These are phyloP conservation scores for Venturia asperata DNA, from an alignment of 2,329 filamentous ascomycete genomes.

Conservation along the genomic window DNA sequence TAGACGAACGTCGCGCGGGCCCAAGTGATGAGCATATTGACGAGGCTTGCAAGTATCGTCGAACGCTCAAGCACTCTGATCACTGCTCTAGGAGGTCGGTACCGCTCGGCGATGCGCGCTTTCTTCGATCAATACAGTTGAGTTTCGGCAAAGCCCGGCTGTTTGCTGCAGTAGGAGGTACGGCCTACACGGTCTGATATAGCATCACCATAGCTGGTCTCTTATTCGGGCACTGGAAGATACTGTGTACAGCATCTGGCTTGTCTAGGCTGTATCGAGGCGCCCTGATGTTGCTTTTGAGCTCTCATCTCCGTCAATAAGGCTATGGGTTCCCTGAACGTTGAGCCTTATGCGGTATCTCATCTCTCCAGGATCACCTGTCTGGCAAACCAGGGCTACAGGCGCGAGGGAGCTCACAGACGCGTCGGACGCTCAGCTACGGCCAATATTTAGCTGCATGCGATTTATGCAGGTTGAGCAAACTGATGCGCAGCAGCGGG, in stretches of 20 bases:
- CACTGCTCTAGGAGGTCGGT: not conserved
- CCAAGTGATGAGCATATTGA: not conserved
- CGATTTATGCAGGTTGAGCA: slow-evolving; percentile 12
- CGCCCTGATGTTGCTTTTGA: slow-evolving; percentile 5
- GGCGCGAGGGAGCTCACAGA: slow-evolving; percentile 13
- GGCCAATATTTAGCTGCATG: slow-evolving; percentile 17
- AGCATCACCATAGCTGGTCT: not conserved
- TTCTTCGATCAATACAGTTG: not conserved
- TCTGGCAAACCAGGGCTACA: slow-evolving; percentile 2
- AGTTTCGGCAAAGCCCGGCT: slow-evolving; percentile 13
- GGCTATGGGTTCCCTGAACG: not conserved
- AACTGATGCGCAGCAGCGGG: slow-evolving; percentile 12
- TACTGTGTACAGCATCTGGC: no score
- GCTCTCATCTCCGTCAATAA: not conserved
- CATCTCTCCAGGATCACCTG: slow-evolving; percentile 9
- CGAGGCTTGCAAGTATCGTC: not conserved
- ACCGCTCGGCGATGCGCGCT: not conserved
- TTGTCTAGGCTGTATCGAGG: not conserved
- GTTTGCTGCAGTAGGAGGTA: no score
- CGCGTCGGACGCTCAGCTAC: slow-evolving; percentile 13
- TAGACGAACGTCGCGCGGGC: not conserved
- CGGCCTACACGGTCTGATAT: not conserved
- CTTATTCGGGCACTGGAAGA: not conserved
- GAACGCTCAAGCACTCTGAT: not conserved
- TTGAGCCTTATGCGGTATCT: slow-evolving; percentile 4